These are phyloP conservation scores for Pterocarpus macrocarpus DNA, from an alignment of 306 rosid genomes.

Conservation along the genomic window DNA sequence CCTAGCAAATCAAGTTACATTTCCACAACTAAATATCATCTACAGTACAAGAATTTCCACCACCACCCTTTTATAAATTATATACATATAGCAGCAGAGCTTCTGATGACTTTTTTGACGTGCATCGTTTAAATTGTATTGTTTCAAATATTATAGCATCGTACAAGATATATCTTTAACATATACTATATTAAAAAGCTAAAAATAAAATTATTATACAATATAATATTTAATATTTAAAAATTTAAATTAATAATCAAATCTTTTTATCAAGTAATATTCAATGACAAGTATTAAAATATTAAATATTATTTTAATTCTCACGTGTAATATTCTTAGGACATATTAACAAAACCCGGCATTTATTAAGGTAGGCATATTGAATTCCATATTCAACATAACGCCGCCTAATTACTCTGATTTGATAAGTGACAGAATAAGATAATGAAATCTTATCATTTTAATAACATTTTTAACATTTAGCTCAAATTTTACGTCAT, in stretches of 20 bases:
- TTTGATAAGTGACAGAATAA: neutral
- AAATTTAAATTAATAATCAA: no score
- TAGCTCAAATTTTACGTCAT: slow-evolving; percentile 13
- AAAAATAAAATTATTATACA: no score
- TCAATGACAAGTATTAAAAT: no score
- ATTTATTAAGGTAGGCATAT: neutral
- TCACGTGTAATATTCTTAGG: no score
- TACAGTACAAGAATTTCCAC: neutral
- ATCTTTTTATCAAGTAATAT: no score
- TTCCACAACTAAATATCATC: neutral
- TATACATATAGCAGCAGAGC: neutral
- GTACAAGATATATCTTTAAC: neutral
- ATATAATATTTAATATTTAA: no score
- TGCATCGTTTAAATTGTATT: neutral
- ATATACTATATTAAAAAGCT: no score
- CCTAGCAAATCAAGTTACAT: neutral
- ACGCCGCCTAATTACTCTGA: neutral
- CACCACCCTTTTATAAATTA: neutral
- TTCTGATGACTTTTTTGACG: neutral
- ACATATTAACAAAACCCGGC: neutral
- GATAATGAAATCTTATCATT: neutral
- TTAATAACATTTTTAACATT: neutral
- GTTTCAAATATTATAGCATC: neutral
- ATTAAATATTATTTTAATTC: no score
- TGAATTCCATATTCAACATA: neutral